Evolutionary conservation across 2,329 filamentous ascomycete species (phyloP).

Genomic region (Colletotrichum ledebouriae): DNA sequence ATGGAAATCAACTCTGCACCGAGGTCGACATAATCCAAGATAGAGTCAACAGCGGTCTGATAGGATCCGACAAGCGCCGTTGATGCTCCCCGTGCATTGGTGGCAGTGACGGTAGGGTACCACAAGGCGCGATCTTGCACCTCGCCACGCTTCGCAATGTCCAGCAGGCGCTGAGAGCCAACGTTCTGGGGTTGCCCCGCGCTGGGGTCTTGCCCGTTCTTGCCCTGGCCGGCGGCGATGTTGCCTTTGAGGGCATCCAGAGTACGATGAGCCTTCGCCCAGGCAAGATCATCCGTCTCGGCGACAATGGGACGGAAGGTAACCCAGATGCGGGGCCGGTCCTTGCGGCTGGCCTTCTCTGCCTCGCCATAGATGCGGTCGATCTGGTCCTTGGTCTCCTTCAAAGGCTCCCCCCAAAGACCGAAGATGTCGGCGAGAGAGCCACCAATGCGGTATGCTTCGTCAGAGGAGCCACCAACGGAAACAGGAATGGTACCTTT

Average conservation of each 20-base stretch:
- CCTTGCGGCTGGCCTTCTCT: slow-evolving; percentile 67
- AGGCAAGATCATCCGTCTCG: slow-evolving; percentile 73
- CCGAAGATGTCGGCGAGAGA: slow-evolving; percentile 72
- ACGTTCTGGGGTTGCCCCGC: slow-evolving; percentile 66
- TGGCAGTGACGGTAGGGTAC: slow-evolving; percentile 74
- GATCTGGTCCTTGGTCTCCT: slow-evolving; percentile 74
- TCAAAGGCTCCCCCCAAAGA: slow-evolving; percentile 73
- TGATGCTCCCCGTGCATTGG: slow-evolving; percentile 70
- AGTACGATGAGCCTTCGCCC: slow-evolving; percentile 70
- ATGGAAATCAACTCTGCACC: slow-evolving; percentile 71
- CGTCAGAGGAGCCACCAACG: slow-evolving; percentile 70
- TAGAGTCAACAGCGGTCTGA: slow-evolving; percentile 65
- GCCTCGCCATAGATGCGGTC: slow-evolving; percentile 71
- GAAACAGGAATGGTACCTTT: slow-evolving; percentile 69
- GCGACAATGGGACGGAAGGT: slow-evolving; percentile 73
- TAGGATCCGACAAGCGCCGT: slow-evolving; percentile 70
- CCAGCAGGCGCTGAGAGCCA: slow-evolving; percentile 69
- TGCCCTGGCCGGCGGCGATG: slow-evolving; percentile 52
- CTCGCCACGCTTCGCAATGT: slow-evolving; percentile 68
- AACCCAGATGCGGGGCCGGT: slow-evolving; percentile 72
- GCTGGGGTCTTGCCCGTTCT: slow-evolving; percentile 42
- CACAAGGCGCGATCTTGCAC: slow-evolving; percentile 73
- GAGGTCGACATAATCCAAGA: slow-evolving; percentile 69
- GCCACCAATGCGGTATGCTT: slow-evolving; percentile 71
- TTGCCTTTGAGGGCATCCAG: slow-evolving; percentile 65